phyloP scores from a whole-genome alignment of 257 asterid species.

The Gynochthodes officinalis region DNA sequence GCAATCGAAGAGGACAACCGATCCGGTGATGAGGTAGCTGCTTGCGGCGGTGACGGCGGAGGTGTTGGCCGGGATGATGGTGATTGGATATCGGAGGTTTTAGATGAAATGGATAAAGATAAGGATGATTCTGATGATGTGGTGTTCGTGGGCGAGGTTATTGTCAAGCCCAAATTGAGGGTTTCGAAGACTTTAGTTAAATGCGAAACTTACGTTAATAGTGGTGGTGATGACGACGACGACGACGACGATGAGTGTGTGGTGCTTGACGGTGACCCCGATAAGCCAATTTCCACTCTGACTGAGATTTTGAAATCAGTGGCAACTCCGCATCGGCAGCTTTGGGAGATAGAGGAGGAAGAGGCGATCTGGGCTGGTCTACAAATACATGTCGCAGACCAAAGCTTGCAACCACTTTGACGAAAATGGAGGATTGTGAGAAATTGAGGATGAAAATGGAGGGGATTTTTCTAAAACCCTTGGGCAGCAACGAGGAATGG shows the following conservation, averaged over 20 bases:
- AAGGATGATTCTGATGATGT: constrained; percentile 55
- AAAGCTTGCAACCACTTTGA: too few relatives aligned
- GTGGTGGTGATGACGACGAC: constrained; percentile 15
- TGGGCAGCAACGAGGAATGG: too few relatives aligned
- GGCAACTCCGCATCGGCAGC: too few relatives aligned
- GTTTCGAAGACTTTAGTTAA: constrained; percentile 16
- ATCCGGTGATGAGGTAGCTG: constrained; percentile 24
- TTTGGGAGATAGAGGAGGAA: too few relatives aligned
- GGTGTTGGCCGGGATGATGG: constrained; percentile 41
- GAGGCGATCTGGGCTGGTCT: too few relatives aligned
- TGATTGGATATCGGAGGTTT: constrained; percentile 55
- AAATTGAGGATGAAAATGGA: too few relatives aligned
- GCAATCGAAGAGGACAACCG: too few relatives aligned
- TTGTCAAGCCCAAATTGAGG: constrained; percentile 24
- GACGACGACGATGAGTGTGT: constrained; percentile 73
- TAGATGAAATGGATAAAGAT: constrained; percentile 38
- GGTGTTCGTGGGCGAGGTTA: constrained; percentile 42
- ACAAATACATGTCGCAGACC: too few relatives aligned
- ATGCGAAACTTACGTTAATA: constrained; percentile 1
- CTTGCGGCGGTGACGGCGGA: constrained; percentile 16
- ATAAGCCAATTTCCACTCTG: constrained; percentile 32
- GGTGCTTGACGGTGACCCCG: constrained; percentile 72
- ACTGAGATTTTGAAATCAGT: too few relatives aligned
- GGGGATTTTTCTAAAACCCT: too few relatives aligned
- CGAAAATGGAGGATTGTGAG: too few relatives aligned